Conservation (phyloP, 306 rosid species). For the Canavalia ensiformis region DNA sequence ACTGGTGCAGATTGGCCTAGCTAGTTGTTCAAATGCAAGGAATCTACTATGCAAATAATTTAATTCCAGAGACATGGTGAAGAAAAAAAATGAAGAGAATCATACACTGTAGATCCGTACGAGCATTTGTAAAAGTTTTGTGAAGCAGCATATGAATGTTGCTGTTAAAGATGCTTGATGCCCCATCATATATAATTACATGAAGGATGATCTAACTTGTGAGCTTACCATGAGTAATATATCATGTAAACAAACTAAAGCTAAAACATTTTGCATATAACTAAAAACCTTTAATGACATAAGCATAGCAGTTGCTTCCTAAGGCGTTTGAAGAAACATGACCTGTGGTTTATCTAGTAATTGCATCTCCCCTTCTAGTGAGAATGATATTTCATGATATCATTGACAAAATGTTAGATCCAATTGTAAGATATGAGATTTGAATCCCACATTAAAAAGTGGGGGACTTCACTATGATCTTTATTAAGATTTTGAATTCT, state of each 20-base stretch:
- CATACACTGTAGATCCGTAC: neutral
- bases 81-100: neutral
- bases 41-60: conserved; percentile 45
- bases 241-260: neutral
- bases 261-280: neutral
- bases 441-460: too few relatives aligned
- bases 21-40: conserved; percentile 44
- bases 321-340: neutral
- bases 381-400: neutral
- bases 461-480: too few relatives aligned
- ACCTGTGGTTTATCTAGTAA: neutral
- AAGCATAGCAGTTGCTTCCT: neutral
- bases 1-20: conserved; percentile 4
- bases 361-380: neutral
- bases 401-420: too few relatives aligned
- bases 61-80: conserved; percentile 7
- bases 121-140: conserved; percentile 4
- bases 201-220: neutral
- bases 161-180: neutral
- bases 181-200: conserved; percentile 19
- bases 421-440: too few relatives aligned
- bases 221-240: neutral
- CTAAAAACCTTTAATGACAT: neutral
- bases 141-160: conserved; percentile 8
- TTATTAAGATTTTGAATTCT: too few relatives aligned